phyloP scores from a whole-genome alignment of 129 eudicot species.

The Daucus carota region DH1_v3.0 NC_030383.2:5461001-5461500 shows the following conservation, averaged over 20 bases:
- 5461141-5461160: conserved; percentile 54
- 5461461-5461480: conserved; percentile 42
- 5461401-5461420: conserved; percentile 44
- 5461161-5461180: conserved; percentile 61
- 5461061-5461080: conserved; percentile 40
- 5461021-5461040: conserved; percentile 32
- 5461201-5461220: conserved; percentile 27
- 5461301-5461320: conserved; percentile 64
- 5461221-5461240: background rate
- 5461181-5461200: conserved; percentile 50
- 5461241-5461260: background rate
- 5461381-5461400: conserved; percentile 41
- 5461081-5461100: conserved; percentile 32
- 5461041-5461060: conserved; percentile 19
- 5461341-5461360: conserved; percentile 54
- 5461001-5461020: conserved; percentile 17
- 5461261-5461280: conserved; percentile 6
- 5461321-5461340: conserved; percentile 81
- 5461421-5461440: conserved; percentile 75
- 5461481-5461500: conserved; percentile 8
- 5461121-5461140: conserved; percentile 36
- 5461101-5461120: conserved; percentile 42
- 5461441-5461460: conserved; percentile 69
- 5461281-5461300: conserved; percentile 56
- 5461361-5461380: conserved; percentile 51